phyloP scores from a whole-genome alignment of 2,329 filamentous ascomycete genomes.

The Xylariaceae sp. region DNA sequence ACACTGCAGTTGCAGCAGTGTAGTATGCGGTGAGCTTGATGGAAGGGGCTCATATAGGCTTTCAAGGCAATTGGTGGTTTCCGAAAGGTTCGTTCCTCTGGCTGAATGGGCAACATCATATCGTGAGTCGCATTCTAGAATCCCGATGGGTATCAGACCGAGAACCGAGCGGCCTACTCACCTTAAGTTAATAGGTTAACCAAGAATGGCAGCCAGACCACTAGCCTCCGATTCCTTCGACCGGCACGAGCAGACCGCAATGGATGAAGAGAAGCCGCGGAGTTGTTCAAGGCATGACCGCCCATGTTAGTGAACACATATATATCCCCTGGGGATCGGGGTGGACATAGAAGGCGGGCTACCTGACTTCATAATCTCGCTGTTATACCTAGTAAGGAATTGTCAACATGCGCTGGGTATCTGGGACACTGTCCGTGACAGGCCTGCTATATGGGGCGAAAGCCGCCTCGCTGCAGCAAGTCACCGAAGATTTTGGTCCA shows the following conservation, averaged over 20 bases:
- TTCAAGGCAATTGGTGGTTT: background rate
- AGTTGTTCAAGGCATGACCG: background rate
- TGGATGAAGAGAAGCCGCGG: background rate
- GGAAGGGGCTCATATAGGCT: too few species aligned
- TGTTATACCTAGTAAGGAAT: background rate
- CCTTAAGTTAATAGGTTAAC: background rate
- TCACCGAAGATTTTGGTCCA: slow-evolving; percentile 36
- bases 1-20: background rate
- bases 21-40: background rate
- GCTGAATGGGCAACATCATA: background rate
- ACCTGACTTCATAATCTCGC: background rate
- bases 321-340: background rate
- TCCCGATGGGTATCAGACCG: background rate
- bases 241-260: background rate
- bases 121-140: background rate
- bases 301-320: background rate
- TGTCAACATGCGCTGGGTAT: slow-evolving; percentile 13
- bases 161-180: background rate
- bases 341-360: background rate
- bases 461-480: slow-evolving; percentile 30
- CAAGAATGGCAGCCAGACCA: slow-evolving; percentile 13
- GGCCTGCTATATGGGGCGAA: slow-evolving; percentile 2
- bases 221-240: slow-evolving; percentile 9
- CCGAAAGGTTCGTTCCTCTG: background rate
- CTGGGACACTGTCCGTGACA: slow-evolving; percentile 7